phyloP scores from a whole-genome alignment of 2,329 filamentous ascomycete species.

The Zelopaecilomyces penicillatus region DNA sequence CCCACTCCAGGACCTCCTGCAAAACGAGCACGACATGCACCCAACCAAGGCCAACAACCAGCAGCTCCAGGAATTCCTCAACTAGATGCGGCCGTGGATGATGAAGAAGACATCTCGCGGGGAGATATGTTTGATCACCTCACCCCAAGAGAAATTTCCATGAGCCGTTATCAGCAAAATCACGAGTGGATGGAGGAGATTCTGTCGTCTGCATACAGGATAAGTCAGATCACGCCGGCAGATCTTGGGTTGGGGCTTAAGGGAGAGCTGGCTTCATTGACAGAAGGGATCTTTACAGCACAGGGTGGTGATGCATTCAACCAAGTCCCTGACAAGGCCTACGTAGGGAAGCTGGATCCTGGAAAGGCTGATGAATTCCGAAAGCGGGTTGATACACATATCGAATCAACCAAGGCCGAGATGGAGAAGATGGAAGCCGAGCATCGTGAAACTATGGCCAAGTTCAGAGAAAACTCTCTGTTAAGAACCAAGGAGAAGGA shows the following conservation, averaged over 20 bases:
- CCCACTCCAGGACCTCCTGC: conserved; percentile 41
- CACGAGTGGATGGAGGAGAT: conserved; percentile 99
- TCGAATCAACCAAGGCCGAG: conserved; percentile 67
- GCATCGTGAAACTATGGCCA: conserved; percentile 67
- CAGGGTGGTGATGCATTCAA: conserved; percentile 41
- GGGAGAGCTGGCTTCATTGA: conserved; percentile 73
- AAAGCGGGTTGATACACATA: conserved; percentile 63
- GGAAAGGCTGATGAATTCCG: conserved; percentile 80
- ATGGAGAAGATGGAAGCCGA: conserved; percentile 76
- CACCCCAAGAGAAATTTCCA: conserved; percentile 81
- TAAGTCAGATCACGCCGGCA: conserved; percentile 75
- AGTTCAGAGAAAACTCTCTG: conserved; percentile 61
- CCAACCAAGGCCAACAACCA: conserved; percentile 30
- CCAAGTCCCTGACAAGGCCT: conserved; percentile 46
- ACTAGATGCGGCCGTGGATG: conserved; percentile 53
- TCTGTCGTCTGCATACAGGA: conserved; percentile 79
- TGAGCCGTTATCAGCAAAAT: conserved; percentile 82
- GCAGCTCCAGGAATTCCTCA: conserved; percentile 23
- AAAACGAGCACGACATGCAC: conserved; percentile 44
- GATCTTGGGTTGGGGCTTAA: conserved; percentile 80
- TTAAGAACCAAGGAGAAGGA: conserved; percentile 69
- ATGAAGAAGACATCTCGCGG: conserved; percentile 80
- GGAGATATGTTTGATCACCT: conserved; percentile 87
- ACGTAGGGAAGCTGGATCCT: conserved; percentile 56
- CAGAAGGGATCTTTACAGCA: conserved; percentile 74